A percentile compares a stretch with the other conserved stretches of the same genome.
Conservation (phyloP, 2,329 filamentous ascomycete species). For the Pseudocercospora cruenta region DNA sequence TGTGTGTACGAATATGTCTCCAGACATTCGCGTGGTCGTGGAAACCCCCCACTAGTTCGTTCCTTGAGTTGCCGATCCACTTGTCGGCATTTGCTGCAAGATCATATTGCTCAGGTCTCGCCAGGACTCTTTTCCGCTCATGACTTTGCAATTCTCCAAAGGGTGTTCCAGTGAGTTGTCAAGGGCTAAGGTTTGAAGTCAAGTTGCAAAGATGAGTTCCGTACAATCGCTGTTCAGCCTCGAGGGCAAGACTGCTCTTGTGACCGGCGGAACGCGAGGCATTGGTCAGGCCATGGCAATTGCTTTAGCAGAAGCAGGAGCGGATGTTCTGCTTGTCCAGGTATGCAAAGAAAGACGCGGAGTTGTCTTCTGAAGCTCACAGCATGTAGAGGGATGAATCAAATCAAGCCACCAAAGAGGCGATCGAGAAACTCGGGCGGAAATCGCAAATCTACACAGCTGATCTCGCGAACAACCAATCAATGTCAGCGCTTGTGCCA, state of each 20-base stretch:
- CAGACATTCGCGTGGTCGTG: conserved; percentile 5
- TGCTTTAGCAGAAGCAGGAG: conserved; percentile 55
- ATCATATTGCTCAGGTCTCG: conserved; percentile 7
- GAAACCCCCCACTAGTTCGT: neutral
- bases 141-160: neutral
- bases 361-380: conserved; percentile 7
- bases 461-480: conserved; percentile 65
- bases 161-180: neutral
- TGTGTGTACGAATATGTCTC: conserved; percentile 9
- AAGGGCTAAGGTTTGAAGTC: neutral
- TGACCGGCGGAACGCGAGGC: conserved; percentile 55
- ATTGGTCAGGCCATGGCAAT: conserved; percentile 57
- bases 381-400: conserved; percentile 56
- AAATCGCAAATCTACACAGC: conserved; percentile 69
- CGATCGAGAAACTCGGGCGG: conserved; percentile 67
- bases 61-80: neutral
- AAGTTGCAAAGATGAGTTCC: conserved; percentile 35
- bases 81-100: conserved; percentile 17
- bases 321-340: conserved; percentile 55
- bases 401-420: conserved; percentile 61
- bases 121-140: conserved; percentile 1
- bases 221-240: conserved; percentile 53
- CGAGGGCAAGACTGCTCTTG: conserved; percentile 53
- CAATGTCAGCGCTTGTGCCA: conserved; percentile 65
- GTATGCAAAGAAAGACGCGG: conserved; percentile 32